Percentiles rank a stretch among this genome's conserved stretches.
These are phyloP conservation scores for Pestalotiopsis sp. DNA, from an alignment of 2,329 filamentous ascomycete genomes.

Conservation along the genomic window DNA sequence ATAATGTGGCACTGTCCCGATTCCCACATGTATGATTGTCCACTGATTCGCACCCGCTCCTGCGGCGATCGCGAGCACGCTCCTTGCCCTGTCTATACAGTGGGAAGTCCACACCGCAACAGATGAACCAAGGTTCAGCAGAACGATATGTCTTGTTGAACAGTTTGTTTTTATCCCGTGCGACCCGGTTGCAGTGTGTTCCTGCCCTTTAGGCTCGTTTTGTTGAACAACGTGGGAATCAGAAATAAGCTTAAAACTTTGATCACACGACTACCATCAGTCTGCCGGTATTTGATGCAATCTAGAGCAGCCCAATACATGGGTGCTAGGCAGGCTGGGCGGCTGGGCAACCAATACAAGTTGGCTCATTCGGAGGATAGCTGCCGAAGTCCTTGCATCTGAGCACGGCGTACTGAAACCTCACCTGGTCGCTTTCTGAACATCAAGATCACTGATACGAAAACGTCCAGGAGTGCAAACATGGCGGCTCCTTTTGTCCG, in stretches of 20 bases:
- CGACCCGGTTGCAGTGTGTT: too few relatives aligned
- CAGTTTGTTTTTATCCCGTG: too few relatives aligned
- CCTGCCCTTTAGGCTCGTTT: too few relatives aligned
- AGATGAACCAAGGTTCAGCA: too few relatives aligned
- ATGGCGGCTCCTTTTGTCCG: background rate
- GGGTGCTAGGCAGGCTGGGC: background rate
- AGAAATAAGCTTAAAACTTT: background rate
- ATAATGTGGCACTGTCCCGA: too few relatives aligned
- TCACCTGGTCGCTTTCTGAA: background rate
- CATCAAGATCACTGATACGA: background rate
- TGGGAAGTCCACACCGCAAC: too few relatives aligned
- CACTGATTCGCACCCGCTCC: too few relatives aligned
- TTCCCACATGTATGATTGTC: too few relatives aligned
- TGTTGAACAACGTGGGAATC: background rate
- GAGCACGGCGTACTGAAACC: background rate
- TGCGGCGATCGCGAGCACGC: too few relatives aligned
- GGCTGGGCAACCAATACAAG: background rate
- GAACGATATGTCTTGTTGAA: too few relatives aligned
- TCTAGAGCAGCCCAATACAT: background rate
- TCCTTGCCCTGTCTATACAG: too few relatives aligned
- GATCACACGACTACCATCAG: background rate
- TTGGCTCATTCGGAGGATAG: background rate
- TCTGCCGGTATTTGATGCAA: background rate
- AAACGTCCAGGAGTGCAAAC: background rate
- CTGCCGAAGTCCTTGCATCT: background rate